Base-by-base conservation (phyloP, 2,329 filamentous ascomycete genomes). In the Ceratocystis papillata region DNA sequence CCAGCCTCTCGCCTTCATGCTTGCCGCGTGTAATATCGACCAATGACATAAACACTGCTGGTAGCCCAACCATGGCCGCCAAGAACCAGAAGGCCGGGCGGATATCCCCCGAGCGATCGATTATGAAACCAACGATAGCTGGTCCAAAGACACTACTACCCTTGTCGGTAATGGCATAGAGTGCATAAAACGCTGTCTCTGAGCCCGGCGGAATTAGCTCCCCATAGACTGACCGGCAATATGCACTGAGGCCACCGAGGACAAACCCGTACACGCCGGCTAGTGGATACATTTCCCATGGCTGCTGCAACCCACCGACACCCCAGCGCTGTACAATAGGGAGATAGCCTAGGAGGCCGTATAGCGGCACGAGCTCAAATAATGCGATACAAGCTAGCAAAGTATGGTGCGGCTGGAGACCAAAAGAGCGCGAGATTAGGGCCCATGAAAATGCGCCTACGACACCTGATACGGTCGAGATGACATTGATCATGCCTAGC, bases 161-260 rank as follows among this genome's bases (percentile, higher is more conserved):
- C 75, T 99, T 99, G 75, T 99, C 94, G 1, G 94, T 97, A 69
- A 97, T 96, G 45, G 94, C 94, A 73, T 97, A 99, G 1, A 99
- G 80, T 0, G 93, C 92, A 73, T 96, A 99, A 73, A 99, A 99
- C 0, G 93, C 92, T 0, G 94, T 92, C 76, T 99, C 94, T 37
- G 88, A 95, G 3, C 94, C 94, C 0, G 90, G 90, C 1, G 94
- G 94, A 65, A 99, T 96, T 66, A 99, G 81, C 75, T 97, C 92
- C 48, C 91, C 92, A 73, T 90, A 99, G 3, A 99, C 80, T 68
- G 89, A 92, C 53, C 94, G 87, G 73, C 94, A 97, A 75, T 97
- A 96, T 28, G 88, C 88, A 67, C 89, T 90, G 50, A 99, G 78
- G 0, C 94, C 94, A n/a, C 94, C 94, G 37, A 97, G 84, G 1